These are phyloP conservation scores for Verticillium albo-atrum DNA, from an alignment of 2,329 filamentous ascomycete genomes.

Conservation along the genomic window DNA sequence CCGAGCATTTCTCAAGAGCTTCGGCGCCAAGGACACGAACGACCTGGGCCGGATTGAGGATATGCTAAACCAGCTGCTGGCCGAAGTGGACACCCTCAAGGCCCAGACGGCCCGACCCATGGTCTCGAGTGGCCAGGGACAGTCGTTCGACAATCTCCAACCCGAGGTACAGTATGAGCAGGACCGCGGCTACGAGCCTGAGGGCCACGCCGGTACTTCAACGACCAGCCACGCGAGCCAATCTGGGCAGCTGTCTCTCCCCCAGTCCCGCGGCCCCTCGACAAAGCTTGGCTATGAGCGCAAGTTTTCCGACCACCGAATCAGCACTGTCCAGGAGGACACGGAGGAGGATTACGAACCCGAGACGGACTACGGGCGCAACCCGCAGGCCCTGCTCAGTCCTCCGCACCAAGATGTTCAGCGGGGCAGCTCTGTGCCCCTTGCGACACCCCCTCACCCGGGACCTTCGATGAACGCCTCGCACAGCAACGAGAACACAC, in stretches of 20 bases:
- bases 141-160: conserved; percentile 66
- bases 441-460: conserved; percentile 55
- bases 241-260: conserved; percentile 69
- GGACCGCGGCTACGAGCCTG: conserved; percentile 75
- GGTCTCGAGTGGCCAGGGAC: conserved; percentile 44
- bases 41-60: conserved; percentile 86
- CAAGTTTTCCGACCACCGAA: conserved; percentile 69
- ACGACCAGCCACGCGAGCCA: conserved; percentile 65
- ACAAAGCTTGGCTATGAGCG: conserved; percentile 43
- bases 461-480: conserved; percentile 31
- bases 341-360: conserved; percentile 71
- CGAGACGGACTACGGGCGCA: conserved; percentile 32
- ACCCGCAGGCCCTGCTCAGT: conserved; percentile 41
- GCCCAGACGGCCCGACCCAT: conserved; percentile 43
- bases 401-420: conserved; percentile 43
- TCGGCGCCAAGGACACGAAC: conserved; percentile 81
- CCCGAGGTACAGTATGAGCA: conserved; percentile 61
- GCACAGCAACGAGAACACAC: conserved; percentile 77
- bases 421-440: conserved; percentile 49
- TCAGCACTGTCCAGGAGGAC: conserved; percentile 83
- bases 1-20: conserved; percentile 83
- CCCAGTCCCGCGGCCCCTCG: conserved; percentile 41
- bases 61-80: conserved; percentile 87
- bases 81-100: conserved; percentile 84
- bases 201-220: conserved; percentile 72